Evolutionary conservation across 305 asterid species (phyloP).

Genomic region (Lippia alba): DNA sequence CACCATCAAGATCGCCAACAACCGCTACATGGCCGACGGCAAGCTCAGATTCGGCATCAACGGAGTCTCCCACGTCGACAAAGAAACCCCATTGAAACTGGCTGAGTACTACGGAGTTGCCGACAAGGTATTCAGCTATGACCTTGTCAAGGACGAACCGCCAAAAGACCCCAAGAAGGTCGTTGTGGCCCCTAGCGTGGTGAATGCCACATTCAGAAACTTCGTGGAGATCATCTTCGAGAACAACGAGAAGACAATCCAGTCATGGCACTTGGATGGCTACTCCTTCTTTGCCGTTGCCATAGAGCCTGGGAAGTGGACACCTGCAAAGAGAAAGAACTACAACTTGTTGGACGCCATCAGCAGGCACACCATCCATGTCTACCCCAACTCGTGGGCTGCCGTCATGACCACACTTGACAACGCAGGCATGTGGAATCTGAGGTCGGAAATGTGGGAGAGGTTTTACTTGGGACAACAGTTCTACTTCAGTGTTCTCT

Average conservation of each 20-base stretch:
- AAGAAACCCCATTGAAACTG: slow-evolving; percentile 72
- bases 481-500: slow-evolving; percentile 66
- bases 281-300: slow-evolving; percentile 86
- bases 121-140: slow-evolving; percentile 59
- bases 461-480: slow-evolving; percentile 81
- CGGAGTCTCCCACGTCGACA: slow-evolving; percentile 69
- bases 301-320: slow-evolving; percentile 77
- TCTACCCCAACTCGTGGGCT: slow-evolving; percentile 85
- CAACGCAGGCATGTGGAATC: slow-evolving; percentile 90
- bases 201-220: slow-evolving; percentile 61
- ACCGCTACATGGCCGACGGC: slow-evolving; percentile 45
- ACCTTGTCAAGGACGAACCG: slow-evolving; percentile 62
- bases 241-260: slow-evolving; percentile 73
- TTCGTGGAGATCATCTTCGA: slow-evolving; percentile 87
- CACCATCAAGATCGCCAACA: slow-evolving; percentile 70
- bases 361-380: slow-evolving; percentile 82
- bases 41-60: slow-evolving; percentile 76
- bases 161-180: slow-evolving; percentile 14
- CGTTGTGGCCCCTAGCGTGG: slow-evolving; percentile 58
- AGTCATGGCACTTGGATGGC: slow-evolving; percentile 80
- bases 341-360: slow-evolving; percentile 79
- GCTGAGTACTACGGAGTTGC: slow-evolving; percentile 66
- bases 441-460: slow-evolving; percentile 75
- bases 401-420: slow-evolving; percentile 74
- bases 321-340: slow-evolving; percentile 76